A percentile compares a stretch with the other conserved stretches of the same genome.
Conservation (phyloP, 73 alveolate species). For the Paramecium pentaurelia region DNA sequence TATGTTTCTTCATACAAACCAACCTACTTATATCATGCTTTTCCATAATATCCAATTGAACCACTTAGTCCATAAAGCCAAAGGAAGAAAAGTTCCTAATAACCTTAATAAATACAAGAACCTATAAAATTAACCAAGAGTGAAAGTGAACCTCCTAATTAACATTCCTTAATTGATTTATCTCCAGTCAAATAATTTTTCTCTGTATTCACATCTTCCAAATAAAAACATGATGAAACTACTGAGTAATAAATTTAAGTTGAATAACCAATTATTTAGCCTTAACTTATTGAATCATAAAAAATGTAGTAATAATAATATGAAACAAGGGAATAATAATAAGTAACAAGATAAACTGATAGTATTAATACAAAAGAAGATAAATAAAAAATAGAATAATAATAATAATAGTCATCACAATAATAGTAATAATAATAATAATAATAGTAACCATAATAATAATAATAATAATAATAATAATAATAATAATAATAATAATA, state of each 20-base stretch:
- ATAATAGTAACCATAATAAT: background rate
- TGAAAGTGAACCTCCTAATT: background rate
- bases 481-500: background rate
- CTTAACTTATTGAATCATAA: background rate
- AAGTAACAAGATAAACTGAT: background rate
- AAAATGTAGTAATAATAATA: background rate
- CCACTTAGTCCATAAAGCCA: background rate
- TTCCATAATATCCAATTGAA: slow-evolving; percentile 1
- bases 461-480: background rate
- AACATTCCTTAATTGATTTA: background rate
- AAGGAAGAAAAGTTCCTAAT: background rate
- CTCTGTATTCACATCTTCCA: background rate
- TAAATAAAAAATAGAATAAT: background rate
- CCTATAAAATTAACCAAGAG: background rate
- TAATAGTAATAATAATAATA: background rate
- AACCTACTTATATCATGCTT: background rate
- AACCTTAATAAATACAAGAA: background rate
- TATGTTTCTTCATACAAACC: slow-evolving; percentile 14
- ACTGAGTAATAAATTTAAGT: background rate
- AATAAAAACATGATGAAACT: background rate
- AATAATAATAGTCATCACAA: background rate
- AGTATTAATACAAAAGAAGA: background rate
- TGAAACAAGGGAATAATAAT: background rate
- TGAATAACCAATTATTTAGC: background rate
- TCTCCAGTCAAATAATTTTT: background rate